These are phyloP conservation scores for Leptomonas seymouri DNA, from an alignment of 208 protist species.

Conservation along the genomic window DNA sequence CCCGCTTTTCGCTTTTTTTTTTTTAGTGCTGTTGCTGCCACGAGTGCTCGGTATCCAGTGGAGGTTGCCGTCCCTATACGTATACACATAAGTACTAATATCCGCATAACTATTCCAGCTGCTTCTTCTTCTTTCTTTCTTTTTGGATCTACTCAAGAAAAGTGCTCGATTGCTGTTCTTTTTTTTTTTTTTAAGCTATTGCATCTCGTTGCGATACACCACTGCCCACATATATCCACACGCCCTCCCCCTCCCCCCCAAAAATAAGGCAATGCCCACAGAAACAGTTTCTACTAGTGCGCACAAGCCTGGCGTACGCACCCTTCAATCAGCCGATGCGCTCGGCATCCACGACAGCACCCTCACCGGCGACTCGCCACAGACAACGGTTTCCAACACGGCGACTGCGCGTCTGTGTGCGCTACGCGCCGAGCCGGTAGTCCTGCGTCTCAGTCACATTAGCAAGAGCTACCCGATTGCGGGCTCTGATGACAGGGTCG, in stretches of 20 bases:
- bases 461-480: slow-evolving; percentile 76
- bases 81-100: too few species aligned
- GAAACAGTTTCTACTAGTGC: background rate
- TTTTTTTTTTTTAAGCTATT: background rate
- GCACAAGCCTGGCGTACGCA: background rate
- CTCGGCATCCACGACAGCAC: slow-evolving; percentile 13
- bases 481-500: slow-evolving; percentile 52
- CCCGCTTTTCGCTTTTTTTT: background rate
- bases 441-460: slow-evolving; percentile 62
- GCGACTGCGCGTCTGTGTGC: slow-evolving; percentile 20
- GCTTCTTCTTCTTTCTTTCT: background rate
- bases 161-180: background rate
- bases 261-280: slow-evolving; percentile 3
- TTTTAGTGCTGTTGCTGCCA: background rate
- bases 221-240: too few species aligned
- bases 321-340: background rate
- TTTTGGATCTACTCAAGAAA: background rate
- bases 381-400: background rate
- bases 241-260: too few species aligned
- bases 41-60: background rate
- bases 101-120: too few species aligned
- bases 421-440: slow-evolving; percentile 46
- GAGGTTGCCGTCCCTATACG: background rate
- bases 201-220: background rate
- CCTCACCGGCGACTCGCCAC: background rate